Percentiles rank a stretch among this genome's conserved stretches.
These are phyloP conservation scores for Botrytis porri DNA, from an alignment of 2,329 filamentous ascomycete genomes.

Conservation along the genomic window DNA sequence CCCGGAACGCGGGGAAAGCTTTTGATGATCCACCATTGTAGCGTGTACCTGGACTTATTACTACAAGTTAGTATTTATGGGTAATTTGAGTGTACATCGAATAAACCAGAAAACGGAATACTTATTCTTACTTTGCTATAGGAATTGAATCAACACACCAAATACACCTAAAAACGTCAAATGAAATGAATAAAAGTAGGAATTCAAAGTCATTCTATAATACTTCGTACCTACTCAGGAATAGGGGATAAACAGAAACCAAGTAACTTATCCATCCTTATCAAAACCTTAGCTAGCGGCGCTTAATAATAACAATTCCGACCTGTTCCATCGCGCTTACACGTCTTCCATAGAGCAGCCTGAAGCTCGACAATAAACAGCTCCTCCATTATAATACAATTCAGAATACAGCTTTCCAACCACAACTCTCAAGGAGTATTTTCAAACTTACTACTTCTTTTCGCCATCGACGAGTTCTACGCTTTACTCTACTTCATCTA, in stretches of 20 bases:
- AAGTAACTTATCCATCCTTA: too few relatives aligned
- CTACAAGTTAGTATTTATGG: background rate
- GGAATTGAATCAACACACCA: background rate
- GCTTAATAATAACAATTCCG: slow-evolving; percentile 21
- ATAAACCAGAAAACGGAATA: background rate
- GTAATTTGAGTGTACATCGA: background rate
- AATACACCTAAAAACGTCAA: background rate
- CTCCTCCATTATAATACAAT: background rate
- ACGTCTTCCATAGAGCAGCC: slow-evolving; percentile 10
- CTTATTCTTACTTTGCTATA: background rate
- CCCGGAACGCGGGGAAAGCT: slow-evolving; percentile 14
- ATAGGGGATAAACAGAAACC: background rate
- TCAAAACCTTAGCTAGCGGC: background rate
- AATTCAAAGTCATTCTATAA: background rate
- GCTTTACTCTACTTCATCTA: background rate
- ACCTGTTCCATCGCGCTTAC: slow-evolving; percentile 12
- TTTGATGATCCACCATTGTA: background rate
- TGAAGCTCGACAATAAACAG: slow-evolving; percentile 16
- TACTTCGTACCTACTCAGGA: too few relatives aligned
- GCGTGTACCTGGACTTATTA: background rate
- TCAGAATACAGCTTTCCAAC: background rate
- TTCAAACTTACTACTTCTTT: background rate
- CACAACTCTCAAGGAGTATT: background rate
- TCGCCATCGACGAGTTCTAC: background rate
- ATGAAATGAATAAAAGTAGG: background rate